A percentile compares a stretch with the other conserved stretches of the same genome.
Evolutionary conservation across 768 basidiomycete species (phyloP).

Genomic region (Sutorius australiensis): DNA sequence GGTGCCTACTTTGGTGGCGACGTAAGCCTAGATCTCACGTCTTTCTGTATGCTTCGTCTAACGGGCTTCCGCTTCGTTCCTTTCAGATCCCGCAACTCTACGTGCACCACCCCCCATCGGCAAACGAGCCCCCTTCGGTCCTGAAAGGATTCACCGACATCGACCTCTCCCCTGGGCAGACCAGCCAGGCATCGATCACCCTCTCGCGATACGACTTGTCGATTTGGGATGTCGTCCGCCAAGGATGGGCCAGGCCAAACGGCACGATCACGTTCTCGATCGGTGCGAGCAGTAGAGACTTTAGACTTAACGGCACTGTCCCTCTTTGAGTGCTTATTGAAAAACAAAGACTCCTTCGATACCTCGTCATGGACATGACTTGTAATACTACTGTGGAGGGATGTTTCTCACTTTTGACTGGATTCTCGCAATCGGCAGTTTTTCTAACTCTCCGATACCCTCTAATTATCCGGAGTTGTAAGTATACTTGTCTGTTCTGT

Average conservation of each 20-base stretch:
- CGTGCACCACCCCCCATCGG: slow-evolving; percentile 57
- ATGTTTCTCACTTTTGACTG: neutral
- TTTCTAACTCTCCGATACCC: neutral
- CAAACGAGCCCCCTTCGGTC: slow-evolving; percentile 68
- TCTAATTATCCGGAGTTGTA: neutral
- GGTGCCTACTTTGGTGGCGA: slow-evolving; percentile 64
- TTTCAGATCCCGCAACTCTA: slow-evolving; percentile 71
- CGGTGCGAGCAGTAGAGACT: slow-evolving; percentile 67
- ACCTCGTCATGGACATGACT: neutral
- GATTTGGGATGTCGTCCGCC: slow-evolving; percentile 70
- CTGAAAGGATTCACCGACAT: slow-evolving; percentile 68
- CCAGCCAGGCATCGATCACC: slow-evolving; percentile 45
- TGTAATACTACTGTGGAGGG: neutral
- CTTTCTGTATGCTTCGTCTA: neutral
- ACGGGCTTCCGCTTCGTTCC: neutral
- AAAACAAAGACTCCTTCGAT: neutral
- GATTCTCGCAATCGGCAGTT: neutral
- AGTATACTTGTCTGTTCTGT: neutral
- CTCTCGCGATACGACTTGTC: slow-evolving; percentile 69
- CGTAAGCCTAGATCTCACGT: slow-evolving; percentile 33
- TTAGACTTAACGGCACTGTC: slow-evolving; percentile 44
- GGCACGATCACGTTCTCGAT: slow-evolving; percentile 62
- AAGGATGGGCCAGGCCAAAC: slow-evolving; percentile 70
- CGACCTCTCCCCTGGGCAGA: slow-evolving; percentile 46
- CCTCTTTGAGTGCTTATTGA: slow-evolving; percentile 9